A percentile compares a stretch with the other conserved stretches of the same genome.
Conservation (phyloP, 2,329 filamentous ascomycete genomes). For the Simplicillium aogashimaense region DNA sequence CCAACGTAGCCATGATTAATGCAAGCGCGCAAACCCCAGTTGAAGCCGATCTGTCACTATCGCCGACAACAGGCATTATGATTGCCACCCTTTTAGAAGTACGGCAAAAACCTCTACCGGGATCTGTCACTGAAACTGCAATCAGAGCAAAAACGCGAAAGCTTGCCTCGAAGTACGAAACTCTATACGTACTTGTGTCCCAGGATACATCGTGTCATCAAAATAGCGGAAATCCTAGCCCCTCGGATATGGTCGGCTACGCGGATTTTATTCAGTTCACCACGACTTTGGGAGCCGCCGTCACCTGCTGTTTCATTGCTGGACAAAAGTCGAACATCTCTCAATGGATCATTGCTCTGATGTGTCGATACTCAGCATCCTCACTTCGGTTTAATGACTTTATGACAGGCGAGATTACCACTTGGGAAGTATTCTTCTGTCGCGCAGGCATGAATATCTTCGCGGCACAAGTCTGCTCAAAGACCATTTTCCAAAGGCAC, state of each 20-base stretch:
- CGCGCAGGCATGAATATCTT: constrained; percentile 24
- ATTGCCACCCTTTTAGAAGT: constrained; percentile 62
- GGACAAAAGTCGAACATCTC: constrained; percentile 40
- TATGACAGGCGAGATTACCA: constrained; percentile 28
- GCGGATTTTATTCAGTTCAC: constrained; percentile 41
- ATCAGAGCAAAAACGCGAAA: constrained; percentile 45
- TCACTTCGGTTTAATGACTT: constrained; percentile 18
- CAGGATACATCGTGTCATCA: constrained; percentile 35
- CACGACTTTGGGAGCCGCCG: constrained; percentile 22
- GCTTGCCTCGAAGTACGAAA: constrained; percentile 53
- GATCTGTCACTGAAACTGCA: constrained; percentile 25
- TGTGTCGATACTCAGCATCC: constrained; percentile 32
- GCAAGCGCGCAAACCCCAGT: constrained; percentile 13
- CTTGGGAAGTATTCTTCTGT: constrained; percentile 26
- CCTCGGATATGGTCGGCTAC: constrained; percentile 33
- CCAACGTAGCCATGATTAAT: too few species aligned
- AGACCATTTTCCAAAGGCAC: background rate
- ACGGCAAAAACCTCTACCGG: constrained; percentile 60
- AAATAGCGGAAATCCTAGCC: constrained; percentile 22
- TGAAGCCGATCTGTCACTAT: constrained; percentile 67
- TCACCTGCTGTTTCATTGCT: constrained; percentile 35
- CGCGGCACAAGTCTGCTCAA: constrained; percentile 20
- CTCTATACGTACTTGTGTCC: constrained; percentile 58
- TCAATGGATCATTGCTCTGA: constrained; percentile 42
- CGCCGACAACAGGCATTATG: constrained; percentile 58